These are phyloP conservation scores for Chrysochromulina tobinii DNA, from an alignment of 78 protist species.

Conservation along the genomic window DNA sequence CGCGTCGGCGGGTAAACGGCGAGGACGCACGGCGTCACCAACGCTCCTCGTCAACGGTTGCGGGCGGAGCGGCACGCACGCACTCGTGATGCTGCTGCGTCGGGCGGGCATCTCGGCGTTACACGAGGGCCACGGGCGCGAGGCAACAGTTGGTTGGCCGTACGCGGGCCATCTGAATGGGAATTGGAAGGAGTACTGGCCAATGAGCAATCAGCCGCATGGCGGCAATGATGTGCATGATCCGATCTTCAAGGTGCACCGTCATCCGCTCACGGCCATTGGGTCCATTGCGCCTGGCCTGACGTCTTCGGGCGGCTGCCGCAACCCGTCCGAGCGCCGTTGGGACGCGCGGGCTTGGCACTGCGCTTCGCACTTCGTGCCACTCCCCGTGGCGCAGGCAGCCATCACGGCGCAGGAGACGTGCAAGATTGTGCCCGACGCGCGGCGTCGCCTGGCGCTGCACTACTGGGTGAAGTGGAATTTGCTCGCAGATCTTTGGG, in stretches of 20 bases:
- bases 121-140: neutral
- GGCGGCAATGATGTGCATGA: neutral
- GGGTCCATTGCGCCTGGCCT: neutral
- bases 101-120: neutral
- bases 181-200: neutral
- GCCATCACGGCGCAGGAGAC: neutral
- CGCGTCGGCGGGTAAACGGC: too few relatives aligned
- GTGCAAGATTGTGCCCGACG: neutral
- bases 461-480: constrained; percentile 8
- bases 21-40: too few relatives aligned
- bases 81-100: neutral
- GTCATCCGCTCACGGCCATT: neutral
- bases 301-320: neutral
- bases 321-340: neutral
- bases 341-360: neutral
- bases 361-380: neutral
- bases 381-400: neutral
- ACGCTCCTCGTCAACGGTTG: neutral
- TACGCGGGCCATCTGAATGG: neutral
- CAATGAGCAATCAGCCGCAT: neutral
- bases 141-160: neutral
- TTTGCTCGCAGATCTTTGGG: neutral
- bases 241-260: neutral
- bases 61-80: neutral
- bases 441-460: neutral